A percentile compares a stretch with the other conserved stretches of the same genome.
Evolutionary conservation across 352 stramenopile genomes (phyloP).

Genomic region (Thraustochytrium sp.): DNA sequence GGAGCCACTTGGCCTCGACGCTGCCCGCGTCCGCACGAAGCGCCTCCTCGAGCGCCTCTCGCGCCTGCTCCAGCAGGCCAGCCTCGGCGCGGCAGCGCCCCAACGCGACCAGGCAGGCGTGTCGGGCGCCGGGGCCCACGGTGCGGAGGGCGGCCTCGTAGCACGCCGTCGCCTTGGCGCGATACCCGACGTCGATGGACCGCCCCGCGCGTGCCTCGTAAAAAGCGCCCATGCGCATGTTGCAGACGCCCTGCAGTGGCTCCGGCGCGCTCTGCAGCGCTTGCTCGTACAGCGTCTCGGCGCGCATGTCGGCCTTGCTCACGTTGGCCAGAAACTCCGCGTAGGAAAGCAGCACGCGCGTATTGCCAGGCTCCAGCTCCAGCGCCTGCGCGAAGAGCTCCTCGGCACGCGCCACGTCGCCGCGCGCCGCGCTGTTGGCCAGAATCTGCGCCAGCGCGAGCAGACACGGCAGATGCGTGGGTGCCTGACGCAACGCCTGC

Average conservation of each 20-base stretch:
- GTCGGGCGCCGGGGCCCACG: not conserved
- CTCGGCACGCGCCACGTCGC: not conserved
- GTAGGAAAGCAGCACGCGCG: conserved; percentile 15
- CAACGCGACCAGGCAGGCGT: not conserved
- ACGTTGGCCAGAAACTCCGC: conserved; percentile 20
- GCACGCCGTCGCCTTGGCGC: not conserved
- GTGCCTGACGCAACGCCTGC: not conserved
- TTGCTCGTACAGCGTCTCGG: not conserved
- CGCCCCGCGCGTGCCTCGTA: not conserved
- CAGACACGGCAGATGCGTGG: not conserved
- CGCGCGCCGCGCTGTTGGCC: conserved; percentile 3
- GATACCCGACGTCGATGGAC: not conserved
- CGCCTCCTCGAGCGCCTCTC: not conserved
- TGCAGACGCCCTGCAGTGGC: not conserved
- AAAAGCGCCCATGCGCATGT: not conserved
- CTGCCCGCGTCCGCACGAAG: not conserved
- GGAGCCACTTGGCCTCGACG: conserved; percentile 16
- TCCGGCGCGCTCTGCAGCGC: not conserved
- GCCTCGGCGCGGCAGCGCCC: not conserved
- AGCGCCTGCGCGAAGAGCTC: conserved; percentile 5
- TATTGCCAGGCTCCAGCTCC: conserved; percentile 16
- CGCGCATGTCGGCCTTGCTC: not conserved
- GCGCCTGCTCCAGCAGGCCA: not conserved
- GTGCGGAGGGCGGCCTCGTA: not conserved
- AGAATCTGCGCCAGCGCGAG: conserved; percentile 29